phyloP scores from a whole-genome alignment of 2,329 filamentous ascomycete genomes.

The Seiridium cupressi region DNA sequence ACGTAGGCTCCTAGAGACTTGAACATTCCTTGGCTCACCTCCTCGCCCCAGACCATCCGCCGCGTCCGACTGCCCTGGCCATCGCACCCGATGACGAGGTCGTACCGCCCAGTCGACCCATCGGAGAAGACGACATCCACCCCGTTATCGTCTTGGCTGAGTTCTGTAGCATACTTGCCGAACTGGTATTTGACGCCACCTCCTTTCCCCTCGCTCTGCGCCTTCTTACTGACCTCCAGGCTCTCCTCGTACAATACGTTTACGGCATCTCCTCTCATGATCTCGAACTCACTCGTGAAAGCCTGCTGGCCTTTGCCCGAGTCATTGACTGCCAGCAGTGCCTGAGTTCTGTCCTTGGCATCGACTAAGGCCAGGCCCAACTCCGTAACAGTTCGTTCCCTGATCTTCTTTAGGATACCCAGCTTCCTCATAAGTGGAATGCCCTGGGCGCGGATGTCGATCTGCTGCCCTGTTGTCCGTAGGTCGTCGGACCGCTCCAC shows the following conservation, averaged over 20 bases:
- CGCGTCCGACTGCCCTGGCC: slow-evolving; percentile 50
- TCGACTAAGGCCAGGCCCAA: slow-evolving; percentile 46
- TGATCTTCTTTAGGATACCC: slow-evolving; percentile 32
- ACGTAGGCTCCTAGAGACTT: slow-evolving; percentile 29
- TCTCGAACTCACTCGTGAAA: slow-evolving; percentile 56
- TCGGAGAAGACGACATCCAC: slow-evolving; percentile 41
- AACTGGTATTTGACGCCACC: slow-evolving; percentile 29
- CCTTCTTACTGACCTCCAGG: slow-evolving; percentile 17
- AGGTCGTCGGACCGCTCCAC: slow-evolving; percentile 36
- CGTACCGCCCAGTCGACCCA: slow-evolving; percentile 39
- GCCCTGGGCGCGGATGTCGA: slow-evolving; percentile 42
- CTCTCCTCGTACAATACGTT: slow-evolving; percentile 44
- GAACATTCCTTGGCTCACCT: slow-evolving; percentile 22
- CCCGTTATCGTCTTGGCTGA: slow-evolving; percentile 26
- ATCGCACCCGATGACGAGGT: slow-evolving; percentile 55
- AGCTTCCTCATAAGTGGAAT: slow-evolving; percentile 33
- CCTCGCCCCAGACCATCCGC: slow-evolving; percentile 30
- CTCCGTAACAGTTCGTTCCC: slow-evolving; percentile 40
- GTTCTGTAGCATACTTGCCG: slow-evolving; percentile 23
- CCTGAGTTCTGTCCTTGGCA: slow-evolving; percentile 31
- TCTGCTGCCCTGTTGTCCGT: slow-evolving; percentile 39
- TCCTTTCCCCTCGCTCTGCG: slow-evolving; percentile 15
- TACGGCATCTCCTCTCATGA: slow-evolving; percentile 57
- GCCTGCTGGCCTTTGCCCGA: slow-evolving; percentile 40
- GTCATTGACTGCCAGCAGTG: slow-evolving; percentile 37